Evolutionary conservation across 805 yeast genomes (phyloP).

Genomic region (Zygotorulaspora florentina): DNA sequence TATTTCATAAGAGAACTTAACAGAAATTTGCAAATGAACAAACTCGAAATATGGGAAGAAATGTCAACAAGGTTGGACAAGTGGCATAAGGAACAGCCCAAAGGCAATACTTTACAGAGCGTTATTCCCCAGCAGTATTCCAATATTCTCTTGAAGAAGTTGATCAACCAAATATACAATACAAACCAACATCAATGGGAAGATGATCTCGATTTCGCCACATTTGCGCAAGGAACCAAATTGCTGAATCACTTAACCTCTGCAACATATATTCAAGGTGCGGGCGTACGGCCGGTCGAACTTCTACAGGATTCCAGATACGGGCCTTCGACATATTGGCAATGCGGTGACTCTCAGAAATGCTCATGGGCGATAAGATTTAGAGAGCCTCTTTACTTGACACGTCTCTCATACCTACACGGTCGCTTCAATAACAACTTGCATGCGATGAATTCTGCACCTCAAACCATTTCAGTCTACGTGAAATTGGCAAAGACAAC

Average conservation of each 20-base stretch:
- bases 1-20: slow-evolving; percentile 28
- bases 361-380: slow-evolving; percentile 38
- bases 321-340: slow-evolving; percentile 32
- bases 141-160: slow-evolving; percentile 24
- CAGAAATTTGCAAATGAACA: slow-evolving; percentile 24
- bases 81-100: slow-evolving; percentile 5
- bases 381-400: slow-evolving; percentile 38
- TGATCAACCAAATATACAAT: slow-evolving; percentile 32
- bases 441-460: slow-evolving; percentile 40
- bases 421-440: slow-evolving; percentile 37
- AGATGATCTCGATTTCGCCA: slow-evolving; percentile 35
- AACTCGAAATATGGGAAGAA: slow-evolving; percentile 28
- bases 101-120: background rate
- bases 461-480: slow-evolving; percentile 34
- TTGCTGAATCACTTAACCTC: slow-evolving; percentile 38
- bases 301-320: slow-evolving; percentile 22
- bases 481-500: slow-evolving; percentile 19
- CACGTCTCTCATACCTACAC: slow-evolving; percentile 36
- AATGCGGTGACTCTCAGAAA: slow-evolving; percentile 25
- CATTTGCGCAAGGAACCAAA: slow-evolving; percentile 36
- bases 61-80: slow-evolving; percentile 15
- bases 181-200: slow-evolving; percentile 34
- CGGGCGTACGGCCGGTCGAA: slow-evolving; percentile 27
- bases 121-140: slow-evolving; percentile 25
- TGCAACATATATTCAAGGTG: slow-evolving; percentile 27